phyloP scores from a whole-genome alignment of 257 asterid species.

The Petrea volubilis region DNA sequence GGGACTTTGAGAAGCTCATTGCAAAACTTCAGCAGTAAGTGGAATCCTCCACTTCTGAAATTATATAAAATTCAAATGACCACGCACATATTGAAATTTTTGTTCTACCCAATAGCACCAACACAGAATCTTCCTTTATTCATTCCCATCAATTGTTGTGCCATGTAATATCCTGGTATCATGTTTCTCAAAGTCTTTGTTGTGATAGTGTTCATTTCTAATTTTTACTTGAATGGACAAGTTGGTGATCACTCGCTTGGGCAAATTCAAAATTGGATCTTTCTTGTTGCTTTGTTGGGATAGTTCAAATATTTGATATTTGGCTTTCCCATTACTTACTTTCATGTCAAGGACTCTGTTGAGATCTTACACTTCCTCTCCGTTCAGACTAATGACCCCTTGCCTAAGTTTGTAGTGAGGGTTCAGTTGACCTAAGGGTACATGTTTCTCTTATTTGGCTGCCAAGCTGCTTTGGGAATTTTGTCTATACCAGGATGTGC shows the following conservation, averaged over 20 bases:
- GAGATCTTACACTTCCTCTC: background rate
- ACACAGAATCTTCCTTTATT: background rate
- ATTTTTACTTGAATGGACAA: constrained; percentile 4
- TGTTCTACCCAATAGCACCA: constrained; percentile 17
- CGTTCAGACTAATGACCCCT: background rate
- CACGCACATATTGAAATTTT: constrained; percentile 8
- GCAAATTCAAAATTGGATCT: background rate
- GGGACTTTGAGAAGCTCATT: constrained; percentile 90
- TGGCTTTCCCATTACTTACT: background rate
- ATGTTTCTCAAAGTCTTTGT: background rate
- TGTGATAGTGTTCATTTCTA: constrained; percentile 3
- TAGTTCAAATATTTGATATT: constrained; percentile 6
- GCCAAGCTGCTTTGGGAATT: background rate
- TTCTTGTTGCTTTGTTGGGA: background rate
- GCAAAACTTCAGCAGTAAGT: constrained; percentile 91
- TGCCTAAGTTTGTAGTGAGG: background rate
- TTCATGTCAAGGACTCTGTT: background rate
- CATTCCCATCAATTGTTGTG: background rate
- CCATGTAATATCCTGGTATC: constrained; percentile 5
- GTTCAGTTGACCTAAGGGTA: background rate
- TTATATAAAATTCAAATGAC: constrained; percentile 8
- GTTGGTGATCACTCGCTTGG: constrained; percentile 6
- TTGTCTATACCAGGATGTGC: background rate
- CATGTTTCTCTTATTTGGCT: background rate
- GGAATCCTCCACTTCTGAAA: constrained; percentile 14